phyloP scores from a whole-genome alignment of 2,329 filamentous ascomycete species.

The Ceratocystis albifundus region DNA sequence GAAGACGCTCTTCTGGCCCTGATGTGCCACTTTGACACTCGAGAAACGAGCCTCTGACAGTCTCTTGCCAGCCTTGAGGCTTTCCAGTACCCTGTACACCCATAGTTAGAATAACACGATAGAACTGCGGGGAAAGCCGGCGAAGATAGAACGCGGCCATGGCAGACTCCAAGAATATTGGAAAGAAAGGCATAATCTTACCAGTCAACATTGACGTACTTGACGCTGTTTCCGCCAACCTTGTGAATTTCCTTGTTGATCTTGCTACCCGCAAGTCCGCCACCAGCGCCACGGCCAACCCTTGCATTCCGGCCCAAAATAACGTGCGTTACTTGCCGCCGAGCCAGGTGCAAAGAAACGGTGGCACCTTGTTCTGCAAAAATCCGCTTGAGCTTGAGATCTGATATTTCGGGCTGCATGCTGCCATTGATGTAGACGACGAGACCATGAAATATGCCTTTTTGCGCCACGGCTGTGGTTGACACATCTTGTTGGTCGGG shows the following conservation, averaged over 20 bases:
- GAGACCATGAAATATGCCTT: constrained; percentile 55
- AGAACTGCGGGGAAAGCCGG: constrained; percentile 21
- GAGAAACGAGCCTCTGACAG: constrained; percentile 64
- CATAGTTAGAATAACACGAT: not conserved
- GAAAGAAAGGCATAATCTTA: constrained; percentile 31
- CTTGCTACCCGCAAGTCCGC: constrained; percentile 66
- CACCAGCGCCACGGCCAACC: constrained; percentile 48
- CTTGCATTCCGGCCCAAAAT: constrained; percentile 55
- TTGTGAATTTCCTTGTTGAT: constrained; percentile 66
- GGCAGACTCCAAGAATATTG: constrained; percentile 5
- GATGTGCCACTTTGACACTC: constrained; percentile 48
- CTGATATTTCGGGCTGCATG: constrained; percentile 67
- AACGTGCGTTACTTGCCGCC: constrained; percentile 72
- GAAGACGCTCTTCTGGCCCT: constrained; percentile 54
- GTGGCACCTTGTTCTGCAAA: constrained; percentile 62
- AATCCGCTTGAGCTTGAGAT: constrained; percentile 73
- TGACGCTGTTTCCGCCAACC: constrained; percentile 57
- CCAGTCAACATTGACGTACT: constrained; percentile 75
- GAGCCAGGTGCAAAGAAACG: constrained; percentile 58
- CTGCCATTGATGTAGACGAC: constrained; percentile 81
- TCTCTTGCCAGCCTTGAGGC: constrained; percentile 61
- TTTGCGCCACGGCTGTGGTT: constrained; percentile 25
- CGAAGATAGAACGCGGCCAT: not conserved
- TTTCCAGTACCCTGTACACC: constrained; percentile 61
- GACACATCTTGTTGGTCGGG: not conserved